A percentile compares a stretch with the other conserved stretches of the same genome.
Evolutionary conservation across 2,329 filamentous ascomycete genomes (phyloP).

Genomic region (Arthrocladium fulminans): DNA sequence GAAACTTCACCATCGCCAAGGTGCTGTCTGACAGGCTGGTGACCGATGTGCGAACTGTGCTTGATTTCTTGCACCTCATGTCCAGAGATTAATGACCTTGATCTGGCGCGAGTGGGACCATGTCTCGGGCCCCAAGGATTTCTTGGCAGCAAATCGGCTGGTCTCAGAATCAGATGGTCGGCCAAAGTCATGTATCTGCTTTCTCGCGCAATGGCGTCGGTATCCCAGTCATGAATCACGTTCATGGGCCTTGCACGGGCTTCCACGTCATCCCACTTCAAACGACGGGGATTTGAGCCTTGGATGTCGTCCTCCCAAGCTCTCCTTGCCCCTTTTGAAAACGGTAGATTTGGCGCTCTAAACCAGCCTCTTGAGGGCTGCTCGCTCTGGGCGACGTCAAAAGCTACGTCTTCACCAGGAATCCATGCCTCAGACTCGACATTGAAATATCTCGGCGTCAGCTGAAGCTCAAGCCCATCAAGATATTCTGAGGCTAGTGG

Average conservation of each 20-base stretch:
- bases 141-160: background rate
- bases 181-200: background rate
- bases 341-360: background rate
- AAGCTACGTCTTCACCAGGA: background rate
- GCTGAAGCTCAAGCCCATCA: background rate
- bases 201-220: background rate
- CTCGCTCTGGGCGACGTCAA: background rate
- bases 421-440: background rate
- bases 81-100: background rate
- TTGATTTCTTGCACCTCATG: slow-evolving; percentile 1
- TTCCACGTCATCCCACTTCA: background rate
- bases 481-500: background rate
- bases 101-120: background rate
- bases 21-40: background rate
- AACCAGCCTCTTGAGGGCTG: background rate
- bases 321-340: background rate
- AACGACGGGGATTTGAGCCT: background rate
- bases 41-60: slow-evolving; percentile 2
- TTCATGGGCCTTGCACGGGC: background rate
- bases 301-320: slow-evolving; percentile 4
- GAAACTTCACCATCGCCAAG: background rate
- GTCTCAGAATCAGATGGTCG: background rate
- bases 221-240: background rate
- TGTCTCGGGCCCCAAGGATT: background rate
- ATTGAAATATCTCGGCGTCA: slow-evolving; percentile 2